Conservation (phyloP, 495 filamentous ascomycete genomes). For the Entonaema liquescens region DNA sequence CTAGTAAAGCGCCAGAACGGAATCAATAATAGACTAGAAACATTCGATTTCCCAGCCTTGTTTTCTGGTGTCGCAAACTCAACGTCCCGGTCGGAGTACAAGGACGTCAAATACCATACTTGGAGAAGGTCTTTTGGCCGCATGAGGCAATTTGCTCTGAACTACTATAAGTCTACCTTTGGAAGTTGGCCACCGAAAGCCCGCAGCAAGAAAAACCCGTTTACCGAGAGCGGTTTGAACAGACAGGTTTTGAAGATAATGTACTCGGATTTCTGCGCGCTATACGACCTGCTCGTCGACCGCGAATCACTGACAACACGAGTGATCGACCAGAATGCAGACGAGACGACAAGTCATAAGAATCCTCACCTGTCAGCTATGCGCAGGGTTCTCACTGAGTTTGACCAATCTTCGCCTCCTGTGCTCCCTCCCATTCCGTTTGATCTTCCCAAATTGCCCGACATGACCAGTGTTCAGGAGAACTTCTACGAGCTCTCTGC, state of each 20-base stretch:
- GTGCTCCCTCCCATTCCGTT: slow-evolving; percentile 92
- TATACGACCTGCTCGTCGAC: slow-evolving; percentile 92
- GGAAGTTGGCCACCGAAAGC: slow-evolving; percentile 96
- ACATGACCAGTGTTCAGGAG: slow-evolving; percentile 67
- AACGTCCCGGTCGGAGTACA: slow-evolving; percentile 74
- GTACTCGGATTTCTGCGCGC: slow-evolving; percentile 82
- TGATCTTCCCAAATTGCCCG: slow-evolving; percentile 82
- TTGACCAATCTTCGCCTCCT: slow-evolving; percentile 85
- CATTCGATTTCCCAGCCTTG: slow-evolving; percentile 88
- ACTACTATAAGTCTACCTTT: slow-evolving; percentile 82
- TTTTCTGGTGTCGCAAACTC: slow-evolving; percentile 90
- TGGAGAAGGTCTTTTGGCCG: slow-evolving; percentile 80
- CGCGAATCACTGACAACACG: slow-evolving; percentile 67
- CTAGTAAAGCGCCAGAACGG: slow-evolving; percentile 72
- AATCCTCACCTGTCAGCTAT: slow-evolving; percentile 61
- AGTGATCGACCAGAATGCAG: slow-evolving; percentile 61
- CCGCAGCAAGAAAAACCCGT: slow-evolving; percentile 88
- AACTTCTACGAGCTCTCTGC: slow-evolving; percentile 68
- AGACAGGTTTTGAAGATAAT: slow-evolving; percentile 80
- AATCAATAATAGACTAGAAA: slow-evolving; percentile 72
- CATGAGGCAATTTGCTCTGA: slow-evolving; percentile 77
- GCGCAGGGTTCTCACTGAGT: slow-evolving; percentile 81
- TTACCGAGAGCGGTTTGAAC: slow-evolving; percentile 86
- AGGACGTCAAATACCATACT: slow-evolving; percentile 78
- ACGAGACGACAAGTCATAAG: slow-evolving; percentile 48